Conservation (phyloP, 345 rosid genomes). For the Gossypium thurberi region DNA sequence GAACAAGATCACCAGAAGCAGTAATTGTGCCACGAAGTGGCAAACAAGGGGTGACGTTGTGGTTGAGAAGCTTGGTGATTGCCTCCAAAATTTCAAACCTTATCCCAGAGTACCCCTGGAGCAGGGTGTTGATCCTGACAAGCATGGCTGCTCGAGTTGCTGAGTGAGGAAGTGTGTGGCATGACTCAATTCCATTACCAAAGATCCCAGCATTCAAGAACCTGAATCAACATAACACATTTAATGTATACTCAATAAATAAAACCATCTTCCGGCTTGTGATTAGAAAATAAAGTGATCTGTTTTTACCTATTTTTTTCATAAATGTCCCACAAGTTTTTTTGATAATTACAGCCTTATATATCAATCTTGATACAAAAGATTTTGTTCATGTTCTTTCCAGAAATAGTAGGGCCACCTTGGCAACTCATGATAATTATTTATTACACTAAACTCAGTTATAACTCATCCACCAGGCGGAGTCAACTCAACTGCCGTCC, state of each 20-base stretch:
- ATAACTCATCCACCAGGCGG: too few relatives aligned
- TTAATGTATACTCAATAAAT: background rate
- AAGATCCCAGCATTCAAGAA: slow-evolving; percentile 73
- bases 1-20: slow-evolving; percentile 69
- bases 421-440: too few relatives aligned
- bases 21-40: slow-evolving; percentile 74
- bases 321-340: too few relatives aligned
- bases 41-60: slow-evolving; percentile 59
- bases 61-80: slow-evolving; percentile 51
- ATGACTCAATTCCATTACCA: slow-evolving; percentile 40
- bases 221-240: slow-evolving; percentile 21
- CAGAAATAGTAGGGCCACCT: too few relatives aligned
- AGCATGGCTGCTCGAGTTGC: slow-evolving; percentile 69
- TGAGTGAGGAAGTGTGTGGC: slow-evolving; percentile 50
- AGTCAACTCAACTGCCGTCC: too few relatives aligned
- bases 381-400: too few relatives aligned
- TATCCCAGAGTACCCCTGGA: slow-evolving; percentile 72
- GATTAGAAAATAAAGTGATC: background rate
- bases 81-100: slow-evolving; percentile 68
- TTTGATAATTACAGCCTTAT: too few relatives aligned
- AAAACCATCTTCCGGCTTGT: too few relatives aligned
- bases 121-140: slow-evolving; percentile 65
- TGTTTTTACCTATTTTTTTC: background rate
- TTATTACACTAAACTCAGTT: too few relatives aligned
- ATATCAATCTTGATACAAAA: too few relatives aligned